These are phyloP conservation scores for Hyphodiscus sp. DNA, from an alignment of 2,329 filamentous ascomycete species.

Conservation along the genomic window DNA sequence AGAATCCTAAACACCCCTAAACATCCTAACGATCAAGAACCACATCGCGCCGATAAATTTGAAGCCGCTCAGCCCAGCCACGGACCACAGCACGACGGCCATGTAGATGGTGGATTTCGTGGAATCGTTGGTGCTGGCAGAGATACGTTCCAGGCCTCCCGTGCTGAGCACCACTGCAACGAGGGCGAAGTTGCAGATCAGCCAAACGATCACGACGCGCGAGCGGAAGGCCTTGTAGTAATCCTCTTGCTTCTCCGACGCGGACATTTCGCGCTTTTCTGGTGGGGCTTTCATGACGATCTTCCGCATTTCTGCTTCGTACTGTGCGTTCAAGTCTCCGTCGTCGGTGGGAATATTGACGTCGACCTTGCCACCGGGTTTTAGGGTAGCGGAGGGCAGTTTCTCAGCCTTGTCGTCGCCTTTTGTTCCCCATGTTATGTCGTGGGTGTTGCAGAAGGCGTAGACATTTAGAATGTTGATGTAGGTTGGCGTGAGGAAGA, in stretches of 20 bases:
- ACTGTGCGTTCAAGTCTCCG: conserved; percentile 89
- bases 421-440: conserved; percentile 97
- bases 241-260: conserved; percentile 81
- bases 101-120: conserved; percentile 29
- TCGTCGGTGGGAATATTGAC: conserved; percentile 82
- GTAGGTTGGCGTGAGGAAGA: conserved; percentile 90
- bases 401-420: conserved; percentile 94
- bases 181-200: conserved; percentile 90
- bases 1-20: conserved; percentile 58
- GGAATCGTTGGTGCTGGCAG: conserved; percentile 60
- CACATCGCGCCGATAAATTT: conserved; percentile 32
- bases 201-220: conserved; percentile 88
- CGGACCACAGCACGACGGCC: conserved; percentile 31
- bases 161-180: conserved; percentile 80
- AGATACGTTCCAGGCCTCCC: conserved; percentile 72
- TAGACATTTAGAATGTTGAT: conserved; percentile 99
- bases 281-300: conserved; percentile 71
- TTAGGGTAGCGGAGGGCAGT: conserved; percentile 79
- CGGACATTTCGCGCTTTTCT: conserved; percentile 55
- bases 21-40: conserved; percentile 79
- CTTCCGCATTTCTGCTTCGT: conserved; percentile 72
- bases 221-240: conserved; percentile 97
- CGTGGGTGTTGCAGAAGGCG: conserved; percentile 97
- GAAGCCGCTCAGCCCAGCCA: conserved; percentile 29
- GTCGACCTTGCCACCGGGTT: conserved; percentile 92